Conservation (phyloP, 768 basidiomycete species). For the Vishniacozyma victoriae region DNA sequence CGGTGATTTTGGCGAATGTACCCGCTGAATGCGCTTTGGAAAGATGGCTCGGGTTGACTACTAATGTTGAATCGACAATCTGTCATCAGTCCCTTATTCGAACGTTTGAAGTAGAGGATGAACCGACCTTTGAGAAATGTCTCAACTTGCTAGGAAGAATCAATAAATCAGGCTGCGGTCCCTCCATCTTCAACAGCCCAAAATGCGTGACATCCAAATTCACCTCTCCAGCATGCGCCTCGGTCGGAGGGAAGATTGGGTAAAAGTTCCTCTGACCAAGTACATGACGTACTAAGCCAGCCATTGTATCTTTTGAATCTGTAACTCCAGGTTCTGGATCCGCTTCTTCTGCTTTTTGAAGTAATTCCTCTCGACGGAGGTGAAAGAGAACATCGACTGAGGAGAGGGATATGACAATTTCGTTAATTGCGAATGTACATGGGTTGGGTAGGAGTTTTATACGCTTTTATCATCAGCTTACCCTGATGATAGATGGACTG, state of each 20-base stretch:
- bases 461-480: slow-evolving; percentile 53
- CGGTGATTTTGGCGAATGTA: slow-evolving; percentile 48
- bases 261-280: slow-evolving; percentile 92
- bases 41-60: slow-evolving; percentile 81
- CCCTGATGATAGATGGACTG: neutral
- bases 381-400: slow-evolving; percentile 87
- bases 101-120: neutral
- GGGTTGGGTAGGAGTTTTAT: slow-evolving; percentile 82
- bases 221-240: slow-evolving; percentile 67
- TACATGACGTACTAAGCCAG: slow-evolving; percentile 68
- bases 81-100: slow-evolving; percentile 39
- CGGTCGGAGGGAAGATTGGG: slow-evolving; percentile 82
- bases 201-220: slow-evolving; percentile 85
- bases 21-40: slow-evolving; percentile 45
- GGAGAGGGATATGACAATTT: slow-evolving; percentile 68
- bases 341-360: slow-evolving; percentile 61
- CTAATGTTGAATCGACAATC: slow-evolving; percentile 68
- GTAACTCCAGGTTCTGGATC: slow-evolving; percentile 49
- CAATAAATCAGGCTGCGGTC: slow-evolving; percentile 70
- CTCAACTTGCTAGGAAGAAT: slow-evolving; percentile 82
- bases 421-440: slow-evolving; percentile 75
- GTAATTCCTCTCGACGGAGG: slow-evolving; percentile 73
- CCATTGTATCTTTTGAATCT: slow-evolving; percentile 61
- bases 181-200: slow-evolving; percentile 52
- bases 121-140: slow-evolving; percentile 75